Evolutionary conservation across 352 stramenopile species (phyloP), one percentile per base, ranked within the genome.

Genomic region (Phytopythium kandeliae): DNA sequence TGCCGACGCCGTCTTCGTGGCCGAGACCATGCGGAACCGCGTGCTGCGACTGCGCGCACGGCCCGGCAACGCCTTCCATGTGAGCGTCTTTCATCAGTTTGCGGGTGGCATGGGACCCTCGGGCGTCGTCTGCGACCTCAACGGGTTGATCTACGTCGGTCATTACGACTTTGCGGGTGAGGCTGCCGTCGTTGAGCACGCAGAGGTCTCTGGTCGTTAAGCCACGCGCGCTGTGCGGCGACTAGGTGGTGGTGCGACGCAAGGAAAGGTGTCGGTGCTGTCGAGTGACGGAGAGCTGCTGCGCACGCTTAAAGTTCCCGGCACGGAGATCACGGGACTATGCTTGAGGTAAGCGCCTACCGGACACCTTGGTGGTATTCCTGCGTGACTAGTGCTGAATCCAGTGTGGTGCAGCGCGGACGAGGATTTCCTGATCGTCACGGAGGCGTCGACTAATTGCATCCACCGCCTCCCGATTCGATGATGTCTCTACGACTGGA

Each of bases 51-150:
- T 95, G 1, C 62, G 74, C 2, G 71, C 86, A 51, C 65, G 77
- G 9, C 86, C 86, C 6, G 57, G 49, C 8, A 85, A 81, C 40
- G 79, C 71, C 21, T 85, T 91, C 53, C 82, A 92, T 48, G 41
- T 69, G 26, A 92, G 73, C 24, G 85, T 96, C 15, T 92, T 95
- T 31, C 65, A 92, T 51, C 80, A 93, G 58, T 95, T 95, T 51
- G 62, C 69, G 13, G 86, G 86, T 4, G 77, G 79, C 13, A 65
- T 96, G 54, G 85, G 86, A 0, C 86, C 85, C 10, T 93, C 82
- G 2, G 83, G 82, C 28, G 48, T 94, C 30, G 78, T 65, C 15
- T 89, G 73, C 42, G 80, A 86, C n/a, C 57, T 54, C 8, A 66
- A 67, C 24, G 80, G 78, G 4, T 58, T 54, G 4, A 50, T 96